Evolutionary conservation across 1,284 basidiomycete genomes (phyloP), one percentile per base, ranked within the genome.

Genomic region (Phellopilus nigrolimitatus): DNA sequence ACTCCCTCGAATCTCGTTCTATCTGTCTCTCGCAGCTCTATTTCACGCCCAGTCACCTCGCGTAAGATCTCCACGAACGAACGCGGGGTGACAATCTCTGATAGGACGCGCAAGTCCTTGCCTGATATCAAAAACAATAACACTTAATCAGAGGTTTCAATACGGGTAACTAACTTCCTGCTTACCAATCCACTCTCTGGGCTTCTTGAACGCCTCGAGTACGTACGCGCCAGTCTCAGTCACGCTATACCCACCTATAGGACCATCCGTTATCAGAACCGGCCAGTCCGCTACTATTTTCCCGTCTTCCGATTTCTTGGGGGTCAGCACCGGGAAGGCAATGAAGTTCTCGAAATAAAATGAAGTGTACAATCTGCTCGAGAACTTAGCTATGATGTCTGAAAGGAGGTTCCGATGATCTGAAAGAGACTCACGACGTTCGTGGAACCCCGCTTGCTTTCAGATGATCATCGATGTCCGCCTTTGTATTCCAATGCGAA

Each of bases 401-500:
- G 28, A 30, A 30, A 30, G 7, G 28, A 12, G 12, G 12, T 6
- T 21, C 21, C 4, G 13, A 19, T 6, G 39, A 6, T 10, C 8
- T 9, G 10, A 12, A 28, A 34, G 39, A n/a, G 15, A 34, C 54
- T 49, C 31, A 57, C 55, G 57, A 62, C 28, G 60, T 60, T 22
- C 57, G 46, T 36, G 54, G 53, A 33, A 62, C 31, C 21, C 59
- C 55, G 49, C 56, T 56, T 9, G 42, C 48, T 47, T 54, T 51
- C 9, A 60, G 55, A 38, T 64, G 62, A 28, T 60, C 56, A 27
- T 61, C 53, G 25, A 64, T 56, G 15, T 38, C 47, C n/a, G 59
- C 56, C 47, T 64, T 64, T 42, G 57, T 56, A 47, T 63, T 56
- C 50, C 60, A 62, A 53, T 63, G 62, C 4, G 56, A 51, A 10